Base-by-base conservation (phyloP, 208 protist genomes). In the Trypanosoma theileri region DNA sequence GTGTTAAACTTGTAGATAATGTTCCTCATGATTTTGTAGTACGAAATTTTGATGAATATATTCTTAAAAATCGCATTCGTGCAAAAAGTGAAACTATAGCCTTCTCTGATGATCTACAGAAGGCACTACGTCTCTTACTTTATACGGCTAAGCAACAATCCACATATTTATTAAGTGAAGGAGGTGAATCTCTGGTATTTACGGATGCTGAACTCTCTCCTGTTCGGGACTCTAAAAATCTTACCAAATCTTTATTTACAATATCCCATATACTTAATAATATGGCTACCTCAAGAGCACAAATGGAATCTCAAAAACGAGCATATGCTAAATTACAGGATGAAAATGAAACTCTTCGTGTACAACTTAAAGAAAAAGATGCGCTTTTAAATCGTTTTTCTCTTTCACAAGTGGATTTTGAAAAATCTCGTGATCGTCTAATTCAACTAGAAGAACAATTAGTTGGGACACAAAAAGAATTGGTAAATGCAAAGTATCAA, bases 51-150 rank as follows among this genome's bases (percentile, higher is more conserved):
- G 35, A 46, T 2, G 52, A 40, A 24, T 75, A 86, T 53, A 73
- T 83, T 11, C 52, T 48, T 19, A 46, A 80, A 21, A 66, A 65
- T 14, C 59, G 51, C 24, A 35, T 69, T 51, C 26, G 54, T 53
- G 17, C 11, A 24, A 45, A 44, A 3, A 3, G 17, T 35, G 6
- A 14, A 59, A 45, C 52, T 9, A 50, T 53, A 19, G 71, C 26
- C 17, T 80, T 89, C 40, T 86, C 87, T 0, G 82, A 85, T 65
- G 75, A 78, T 54, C 22, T 86, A 22, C 76, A 84, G 50, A 70
- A 79, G 28, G 81, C 77, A 14, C 52, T 82, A 9, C 88, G 82
- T 17, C 51, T 70, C 6, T 54, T 93, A 28, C 42, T 92, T 6
- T 71, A 77, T 13, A 73, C 76, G 8, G 71, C 85, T 48, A 74